phyloP scores from a whole-genome alignment of 768 basidiomycete genomes.

The Amanita muscaria region DNA sequence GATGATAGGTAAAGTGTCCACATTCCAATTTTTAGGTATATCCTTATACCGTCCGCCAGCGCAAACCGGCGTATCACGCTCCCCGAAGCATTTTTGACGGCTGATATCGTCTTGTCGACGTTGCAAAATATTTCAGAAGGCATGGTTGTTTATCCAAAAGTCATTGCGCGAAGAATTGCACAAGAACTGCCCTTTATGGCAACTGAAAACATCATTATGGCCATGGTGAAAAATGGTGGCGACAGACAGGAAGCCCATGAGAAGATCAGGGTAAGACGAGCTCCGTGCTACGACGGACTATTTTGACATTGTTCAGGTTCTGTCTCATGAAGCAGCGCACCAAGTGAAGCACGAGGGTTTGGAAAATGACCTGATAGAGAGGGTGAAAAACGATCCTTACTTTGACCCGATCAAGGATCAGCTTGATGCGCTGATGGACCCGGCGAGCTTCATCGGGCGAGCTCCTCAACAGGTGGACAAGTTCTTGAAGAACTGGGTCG shows the following conservation, averaged over 20 bases:
- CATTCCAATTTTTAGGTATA: too few relatives aligned
- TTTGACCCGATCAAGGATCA: slow-evolving; percentile 82
- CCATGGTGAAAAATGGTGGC: slow-evolving; percentile 88
- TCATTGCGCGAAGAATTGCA: slow-evolving; percentile 84
- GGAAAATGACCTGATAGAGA: slow-evolving; percentile 92
- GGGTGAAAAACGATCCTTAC: slow-evolving; percentile 74
- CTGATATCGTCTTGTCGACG: slow-evolving; percentile 92
- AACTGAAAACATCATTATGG: slow-evolving; percentile 99
- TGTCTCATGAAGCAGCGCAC: slow-evolving; percentile 89
- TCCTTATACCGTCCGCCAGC: slow-evolving; percentile 29
- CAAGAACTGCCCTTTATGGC: slow-evolving; percentile 99
- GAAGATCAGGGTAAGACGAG: slow-evolving; percentile 70
- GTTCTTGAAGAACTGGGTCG: slow-evolving; percentile 83
- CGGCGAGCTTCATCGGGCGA: slow-evolving; percentile 82
- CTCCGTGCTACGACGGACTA: background rate
- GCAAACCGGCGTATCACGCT: slow-evolving; percentile 95
- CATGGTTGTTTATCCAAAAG: slow-evolving; percentile 97
- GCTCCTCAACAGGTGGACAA: slow-evolving; percentile 92
- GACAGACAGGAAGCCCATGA: slow-evolving; percentile 97
- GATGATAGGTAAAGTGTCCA: slow-evolving; percentile 70
- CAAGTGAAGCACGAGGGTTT: slow-evolving; percentile 93
- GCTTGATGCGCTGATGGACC: slow-evolving; percentile 74
- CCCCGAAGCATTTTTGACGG: slow-evolving; percentile 94
- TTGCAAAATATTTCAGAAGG: slow-evolving; percentile 96
- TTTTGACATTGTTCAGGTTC: slow-evolving; percentile 38